Base-by-base conservation (phyloP, 768 basidiomycete species). In the Lentinus tigrinus region DNA sequence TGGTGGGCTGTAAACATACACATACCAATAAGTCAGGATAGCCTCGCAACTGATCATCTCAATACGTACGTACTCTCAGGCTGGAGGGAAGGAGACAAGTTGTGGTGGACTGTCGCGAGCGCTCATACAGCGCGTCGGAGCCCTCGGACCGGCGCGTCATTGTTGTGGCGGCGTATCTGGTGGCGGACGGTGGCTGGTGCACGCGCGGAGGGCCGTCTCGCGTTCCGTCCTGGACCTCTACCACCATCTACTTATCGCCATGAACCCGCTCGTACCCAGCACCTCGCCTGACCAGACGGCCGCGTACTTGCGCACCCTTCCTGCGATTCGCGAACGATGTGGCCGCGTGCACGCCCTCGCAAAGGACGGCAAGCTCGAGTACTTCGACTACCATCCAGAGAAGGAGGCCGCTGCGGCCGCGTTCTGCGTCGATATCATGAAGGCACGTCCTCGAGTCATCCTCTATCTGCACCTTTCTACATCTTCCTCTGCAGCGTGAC, bases 311-410 rank as follows among this genome's bases (percentile, higher is more conserved):
- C 87, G 89, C 31, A 93, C 91, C 0, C 79, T 97, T 3, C 89
- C 92, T 16, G 84, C 94, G n/a, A 93, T 98, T 65, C 84, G 96
- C 46, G 88, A 95, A 65, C 82, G 93, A 42, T 98, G 94, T 72
- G 69, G 73, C 11, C 81, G 81, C 40, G 93, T 98, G 34, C 85
- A 89, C 70, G 81, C 85, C 27, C 85, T 96, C 19, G 95, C 92
- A 13, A 75, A 83, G 70, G 68, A 81, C 61, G 88, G 85, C 50
- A 83, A 88, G 65, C 81, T 97, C 11, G 76, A 94, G 64, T 95
- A 92, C 73, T 96, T 96, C 68, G 84, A 87, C 23, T 93, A 95
- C 70, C 81, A 93, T 69, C 86, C 90, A 26, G 86, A 87, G 64
- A 87, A 85, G 59, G 87, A 95, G 71, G 70, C 62, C 11, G 78